phyloP scores from a whole-genome alignment of 768 basidiomycete genomes.

The Paxillus rubicundulus region DNA sequence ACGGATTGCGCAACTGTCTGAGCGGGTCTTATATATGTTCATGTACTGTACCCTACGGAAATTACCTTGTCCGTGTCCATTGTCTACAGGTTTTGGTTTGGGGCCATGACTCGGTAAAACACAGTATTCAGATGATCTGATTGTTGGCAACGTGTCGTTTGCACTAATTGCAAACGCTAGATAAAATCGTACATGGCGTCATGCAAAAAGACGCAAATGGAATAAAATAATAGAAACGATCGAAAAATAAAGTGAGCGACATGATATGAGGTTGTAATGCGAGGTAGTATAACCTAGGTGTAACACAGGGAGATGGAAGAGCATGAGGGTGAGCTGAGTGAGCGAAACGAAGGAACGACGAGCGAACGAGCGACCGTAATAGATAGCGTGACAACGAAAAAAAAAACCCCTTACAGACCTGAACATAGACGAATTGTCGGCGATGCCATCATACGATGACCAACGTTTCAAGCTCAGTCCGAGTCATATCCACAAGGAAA shows the following conservation, averaged over 20 bases:
- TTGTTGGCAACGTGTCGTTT: background rate
- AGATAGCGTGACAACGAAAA: slow-evolving; percentile 19
- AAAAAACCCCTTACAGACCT: slow-evolving; percentile 17
- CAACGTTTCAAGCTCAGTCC: slow-evolving; percentile 6
- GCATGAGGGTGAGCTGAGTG: background rate
- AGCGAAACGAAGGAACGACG: background rate
- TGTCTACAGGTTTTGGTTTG: no score
- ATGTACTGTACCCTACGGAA: background rate
- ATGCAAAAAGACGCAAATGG: background rate
- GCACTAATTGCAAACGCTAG: background rate
- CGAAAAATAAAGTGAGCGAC: background rate
- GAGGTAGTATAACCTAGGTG: slow-evolving; percentile 10
- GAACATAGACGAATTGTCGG: slow-evolving; percentile 4
- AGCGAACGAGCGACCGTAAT: slow-evolving; percentile 1
- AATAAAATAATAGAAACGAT: background rate
- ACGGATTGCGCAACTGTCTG: background rate
- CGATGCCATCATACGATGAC: slow-evolving; percentile 9
- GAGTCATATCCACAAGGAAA: slow-evolving; percentile 5
- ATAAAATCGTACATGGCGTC: slow-evolving; percentile 8
- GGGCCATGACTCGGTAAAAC: no score
- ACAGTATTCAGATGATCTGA: no score
- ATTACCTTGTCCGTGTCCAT: no score
- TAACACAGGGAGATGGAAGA: slow-evolving; percentile 2
- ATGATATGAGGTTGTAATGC: slow-evolving; percentile 7
- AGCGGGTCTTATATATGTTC: slow-evolving; percentile 8